Base-by-base conservation (phyloP, 768 basidiomycete genomes). In the Boletus fagicola region DNA sequence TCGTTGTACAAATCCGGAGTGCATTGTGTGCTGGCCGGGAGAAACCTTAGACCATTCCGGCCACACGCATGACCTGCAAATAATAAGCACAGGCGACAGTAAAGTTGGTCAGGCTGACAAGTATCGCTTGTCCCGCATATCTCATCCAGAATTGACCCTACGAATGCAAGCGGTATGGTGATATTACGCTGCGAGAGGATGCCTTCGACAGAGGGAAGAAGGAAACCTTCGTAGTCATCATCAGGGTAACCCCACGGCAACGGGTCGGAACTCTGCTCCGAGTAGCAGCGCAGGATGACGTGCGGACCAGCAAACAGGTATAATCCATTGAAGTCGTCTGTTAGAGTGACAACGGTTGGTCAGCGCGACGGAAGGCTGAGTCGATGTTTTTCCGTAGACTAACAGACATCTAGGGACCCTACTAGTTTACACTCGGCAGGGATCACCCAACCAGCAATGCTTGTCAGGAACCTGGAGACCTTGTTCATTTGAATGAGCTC, bases 401-500 rank as follows among this genome's bases (percentile, higher is more conserved):
- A n/a, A 64, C 58, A 63, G 30, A 55, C 55, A 4, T 62, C 57
- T 4, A 56, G 39, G 1, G 62, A 62, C 26, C 61, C 55, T 22
- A 59, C 10, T 1, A 38, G 0, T 28, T 31, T 56, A 26, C 45
- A 2, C 28, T 64, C 61, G 3, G 55, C 61, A 12, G 52, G 8
- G 18, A 60, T 45, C 2, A 38, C 63, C 61, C 57, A 57, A 2
- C 39, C 5, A 18, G 53, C 61, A 22, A 57, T 31, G 31, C 4
- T 2, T 7, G 7, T 26, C 13, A 64, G 43, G 42, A 64, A 64
- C 10, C 38, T 55, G 33, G 51, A 54, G 7, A 55, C 40, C 11
- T 56, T 64, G 33, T 26, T 38, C 10, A 64, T 61, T 43, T 64
- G 62, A 24, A 64, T 20, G n/a, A 65, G 59, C 6, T 64, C 64